These are phyloP conservation scores for Metschnikowia aberdeeniae DNA, from an alignment of 805 yeast species.

Conservation along the genomic window DNA sequence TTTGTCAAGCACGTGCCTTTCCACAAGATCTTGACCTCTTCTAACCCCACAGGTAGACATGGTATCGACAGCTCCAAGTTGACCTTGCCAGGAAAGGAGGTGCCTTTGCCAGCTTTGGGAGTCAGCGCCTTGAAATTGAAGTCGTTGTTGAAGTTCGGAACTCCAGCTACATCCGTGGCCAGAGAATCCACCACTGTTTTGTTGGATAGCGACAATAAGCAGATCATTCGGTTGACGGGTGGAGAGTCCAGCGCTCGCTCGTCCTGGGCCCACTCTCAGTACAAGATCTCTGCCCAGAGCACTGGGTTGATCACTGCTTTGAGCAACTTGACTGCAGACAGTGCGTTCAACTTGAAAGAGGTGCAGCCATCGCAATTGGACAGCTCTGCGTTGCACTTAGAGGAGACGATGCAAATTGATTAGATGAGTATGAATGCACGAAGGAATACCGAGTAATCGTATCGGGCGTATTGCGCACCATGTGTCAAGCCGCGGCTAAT, in stretches of 20 bases:
- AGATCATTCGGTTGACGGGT: conserved; percentile 76
- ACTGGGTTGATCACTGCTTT: conserved; percentile 48
- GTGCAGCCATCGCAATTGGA: conserved; percentile 17
- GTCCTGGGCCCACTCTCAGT: conserved; percentile 83
- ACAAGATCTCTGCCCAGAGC: conserved; percentile 51
- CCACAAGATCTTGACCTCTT: conserved; percentile 54
- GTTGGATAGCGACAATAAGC: conserved; percentile 45
- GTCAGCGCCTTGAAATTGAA: conserved; percentile 65
- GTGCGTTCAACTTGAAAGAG: conserved; percentile 64
- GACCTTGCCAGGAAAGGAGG: conserved; percentile 66
- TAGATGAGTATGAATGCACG: conserved; percentile 2
- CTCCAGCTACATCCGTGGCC: conserved; percentile 55
- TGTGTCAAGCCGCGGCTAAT: conserved; percentile 1
- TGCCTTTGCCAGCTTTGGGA: conserved; percentile 72
- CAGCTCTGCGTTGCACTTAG: conserved; percentile 14
- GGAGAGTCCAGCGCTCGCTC: conserved; percentile 67
- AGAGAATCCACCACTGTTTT: conserved; percentile 78
- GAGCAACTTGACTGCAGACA: conserved; percentile 57
- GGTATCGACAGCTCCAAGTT: conserved; percentile 67
- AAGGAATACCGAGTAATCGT: not conserved
- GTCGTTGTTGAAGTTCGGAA: conserved; percentile 49
- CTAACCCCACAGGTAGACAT: conserved; percentile 63
- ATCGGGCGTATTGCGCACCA: not conserved
- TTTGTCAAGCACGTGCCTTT: conserved; percentile 72
- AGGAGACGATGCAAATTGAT: conserved; percentile 21